Conservation (phyloP, 2,329 filamentous ascomycete species). For the Rutstroemia sp. region DNA sequence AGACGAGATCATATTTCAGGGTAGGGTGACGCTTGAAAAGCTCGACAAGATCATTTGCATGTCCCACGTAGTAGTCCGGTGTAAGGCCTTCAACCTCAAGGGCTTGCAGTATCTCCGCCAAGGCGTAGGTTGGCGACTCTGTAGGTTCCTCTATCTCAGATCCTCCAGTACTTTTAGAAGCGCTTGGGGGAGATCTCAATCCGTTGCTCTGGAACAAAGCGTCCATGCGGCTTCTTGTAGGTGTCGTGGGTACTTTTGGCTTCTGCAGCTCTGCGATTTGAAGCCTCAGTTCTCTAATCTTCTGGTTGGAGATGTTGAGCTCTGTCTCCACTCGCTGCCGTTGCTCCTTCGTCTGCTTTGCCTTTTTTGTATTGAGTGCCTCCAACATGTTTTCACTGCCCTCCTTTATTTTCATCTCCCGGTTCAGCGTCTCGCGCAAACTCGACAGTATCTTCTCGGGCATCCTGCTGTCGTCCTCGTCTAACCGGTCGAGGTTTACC, state of each 20-base stretch:
- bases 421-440: slow-evolving; percentile 79
- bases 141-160: slow-evolving; percentile 60
- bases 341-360: slow-evolving; percentile 89
- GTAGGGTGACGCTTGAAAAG: slow-evolving; percentile 91
- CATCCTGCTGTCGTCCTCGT: slow-evolving; percentile 52
- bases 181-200: slow-evolving; percentile 50
- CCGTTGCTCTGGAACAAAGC: slow-evolving; percentile 38
- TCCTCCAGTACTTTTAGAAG: slow-evolving; percentile 45
- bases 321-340: slow-evolving; percentile 76
- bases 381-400: slow-evolving; percentile 97
- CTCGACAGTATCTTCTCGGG: slow-evolving; percentile 68
- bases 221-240: slow-evolving; percentile 45
- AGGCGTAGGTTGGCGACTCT: slow-evolving; percentile 85
- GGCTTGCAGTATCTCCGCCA: slow-evolving; percentile 84
- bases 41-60: slow-evolving; percentile 88
- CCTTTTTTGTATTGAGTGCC: slow-evolving; percentile 87
- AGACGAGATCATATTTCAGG: slow-evolving; percentile 92
- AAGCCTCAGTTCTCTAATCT: slow-evolving; percentile 53
- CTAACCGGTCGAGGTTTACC: slow-evolving; percentile 46
- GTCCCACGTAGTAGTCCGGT: slow-evolving; percentile 90
- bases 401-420: slow-evolving; percentile 96
- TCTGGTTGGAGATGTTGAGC: slow-evolving; percentile 77
- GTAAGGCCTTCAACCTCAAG: slow-evolving; percentile 81
- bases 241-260: slow-evolving; percentile 37
- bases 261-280: slow-evolving; percentile 54